Evolutionary conservation across 768 basidiomycete species (phyloP).

Genomic region (Rhizopogon vulgaris): DNA sequence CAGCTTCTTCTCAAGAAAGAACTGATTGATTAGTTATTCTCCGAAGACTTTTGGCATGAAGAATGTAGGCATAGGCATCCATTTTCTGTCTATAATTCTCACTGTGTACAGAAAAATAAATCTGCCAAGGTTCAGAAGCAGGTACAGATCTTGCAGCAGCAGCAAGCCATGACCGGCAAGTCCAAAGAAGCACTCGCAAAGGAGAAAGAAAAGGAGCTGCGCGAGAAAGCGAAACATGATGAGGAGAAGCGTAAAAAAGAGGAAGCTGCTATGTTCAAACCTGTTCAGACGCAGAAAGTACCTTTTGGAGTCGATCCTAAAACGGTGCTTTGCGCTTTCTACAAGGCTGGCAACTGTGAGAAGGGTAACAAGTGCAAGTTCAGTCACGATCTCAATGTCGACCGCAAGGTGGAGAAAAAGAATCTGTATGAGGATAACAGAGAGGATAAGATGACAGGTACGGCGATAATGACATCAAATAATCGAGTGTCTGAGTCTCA

Average conservation of each 20-base stretch:
- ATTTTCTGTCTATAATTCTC: neutral
- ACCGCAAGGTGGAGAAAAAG: constrained; percentile 90
- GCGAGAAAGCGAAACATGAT: constrained; percentile 68
- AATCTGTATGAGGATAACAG: constrained; percentile 87
- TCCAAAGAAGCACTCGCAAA: constrained; percentile 75
- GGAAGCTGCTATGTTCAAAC: constrained; percentile 77
- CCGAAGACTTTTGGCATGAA: constrained; percentile 82
- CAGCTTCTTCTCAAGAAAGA: constrained; percentile 9
- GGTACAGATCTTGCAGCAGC: constrained; percentile 74
- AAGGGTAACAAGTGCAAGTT: constrained; percentile 97
- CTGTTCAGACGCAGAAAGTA: constrained; percentile 77
- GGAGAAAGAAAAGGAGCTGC: constrained; percentile 76
- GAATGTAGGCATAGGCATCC: constrained; percentile 49
- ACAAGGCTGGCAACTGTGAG: constrained; percentile 88
- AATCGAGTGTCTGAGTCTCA: neutral
- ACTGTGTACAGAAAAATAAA: constrained; percentile 76
- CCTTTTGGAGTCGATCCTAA: constrained; percentile 97
- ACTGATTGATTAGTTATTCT: constrained; percentile 24
- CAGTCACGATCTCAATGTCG: constrained; percentile 88
- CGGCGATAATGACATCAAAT: constrained; percentile 10
- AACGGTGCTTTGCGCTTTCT: constrained; percentile 87
- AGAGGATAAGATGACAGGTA: constrained; percentile 74
- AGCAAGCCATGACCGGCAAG: constrained; percentile 70
- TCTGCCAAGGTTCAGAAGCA: constrained; percentile 88
- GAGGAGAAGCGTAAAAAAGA: constrained; percentile 83